Evolutionary conservation across 2,329 filamentous ascomycete species (phyloP).

Genomic region (Fusarium miscanthi): DNA sequence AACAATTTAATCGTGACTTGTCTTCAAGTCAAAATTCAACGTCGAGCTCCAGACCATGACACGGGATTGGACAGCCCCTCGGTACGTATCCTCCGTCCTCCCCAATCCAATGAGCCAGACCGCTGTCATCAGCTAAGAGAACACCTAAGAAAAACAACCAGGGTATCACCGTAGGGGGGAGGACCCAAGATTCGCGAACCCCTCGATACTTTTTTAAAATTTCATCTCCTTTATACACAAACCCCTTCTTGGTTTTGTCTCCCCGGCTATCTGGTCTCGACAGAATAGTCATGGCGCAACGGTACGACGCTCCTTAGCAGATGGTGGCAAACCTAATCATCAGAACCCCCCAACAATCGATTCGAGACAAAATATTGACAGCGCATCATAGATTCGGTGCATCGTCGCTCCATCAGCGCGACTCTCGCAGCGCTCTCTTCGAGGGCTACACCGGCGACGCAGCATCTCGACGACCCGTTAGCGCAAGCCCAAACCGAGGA

Average conservation of each 20-base stretch:
- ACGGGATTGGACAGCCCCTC: slow-evolving; percentile 35
- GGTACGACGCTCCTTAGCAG: slow-evolving; percentile 42
- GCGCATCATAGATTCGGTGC: slow-evolving; percentile 67
- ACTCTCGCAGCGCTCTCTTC: slow-evolving; percentile 79
- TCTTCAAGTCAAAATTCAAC: neutral
- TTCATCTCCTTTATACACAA: slow-evolving; percentile 1
- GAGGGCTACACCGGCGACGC: slow-evolving; percentile 72
- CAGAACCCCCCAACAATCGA: slow-evolving; percentile 10
- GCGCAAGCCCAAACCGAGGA: slow-evolving; percentile 57
- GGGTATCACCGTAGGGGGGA: slow-evolving; percentile 41
- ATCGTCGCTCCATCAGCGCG: slow-evolving; percentile 77
- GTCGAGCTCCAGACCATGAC: slow-evolving; percentile 17
- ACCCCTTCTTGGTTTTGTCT: neutral
- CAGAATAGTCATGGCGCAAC: slow-evolving; percentile 50
- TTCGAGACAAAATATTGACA: slow-evolving; percentile 16
- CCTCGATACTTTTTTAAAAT: slow-evolving; percentile 22
- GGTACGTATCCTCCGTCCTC: slow-evolving; percentile 25
- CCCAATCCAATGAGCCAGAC: slow-evolving; percentile 24
- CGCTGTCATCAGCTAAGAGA: slow-evolving; percentile 35
- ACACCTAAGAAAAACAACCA: slow-evolving; percentile 43
- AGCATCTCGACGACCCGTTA: slow-evolving; percentile 54
- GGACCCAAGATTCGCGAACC: slow-evolving; percentile 36
- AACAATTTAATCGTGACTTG: neutral
- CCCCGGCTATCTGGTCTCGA: neutral
- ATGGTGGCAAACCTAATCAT: slow-evolving; percentile 17